These are phyloP conservation scores for Pythium oligandrum DNA, from an alignment of 352 stramenopile species.

Conservation along the genomic window DNA sequence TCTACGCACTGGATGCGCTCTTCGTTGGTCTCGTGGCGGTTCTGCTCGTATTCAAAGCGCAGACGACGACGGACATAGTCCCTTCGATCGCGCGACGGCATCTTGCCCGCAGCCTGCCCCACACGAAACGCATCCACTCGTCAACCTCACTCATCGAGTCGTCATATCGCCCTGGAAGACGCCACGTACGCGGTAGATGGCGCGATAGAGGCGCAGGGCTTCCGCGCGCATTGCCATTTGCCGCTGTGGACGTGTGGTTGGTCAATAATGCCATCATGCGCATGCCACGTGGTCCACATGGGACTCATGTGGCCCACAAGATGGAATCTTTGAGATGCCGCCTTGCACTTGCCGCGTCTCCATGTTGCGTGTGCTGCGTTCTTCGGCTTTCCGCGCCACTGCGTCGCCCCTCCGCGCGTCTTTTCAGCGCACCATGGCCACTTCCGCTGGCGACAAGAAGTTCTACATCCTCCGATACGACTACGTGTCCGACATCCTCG, in stretches of 20 bases:
- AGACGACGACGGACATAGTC: constrained; percentile 65
- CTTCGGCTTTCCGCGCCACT: too few species aligned
- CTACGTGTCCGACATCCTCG: constrained; percentile 70
- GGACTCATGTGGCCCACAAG: too few species aligned
- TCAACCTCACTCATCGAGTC: neutral
- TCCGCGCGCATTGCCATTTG: constrained; percentile 16
- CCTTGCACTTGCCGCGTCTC: too few species aligned
- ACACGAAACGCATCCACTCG: too few species aligned
- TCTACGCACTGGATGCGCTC: constrained; percentile 50
- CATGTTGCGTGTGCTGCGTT: too few species aligned
- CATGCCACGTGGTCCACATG: too few species aligned
- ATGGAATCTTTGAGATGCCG: too few species aligned
- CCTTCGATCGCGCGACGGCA: constrained; percentile 59
- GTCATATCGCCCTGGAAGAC: neutral
- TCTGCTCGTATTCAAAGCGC: constrained; percentile 66
- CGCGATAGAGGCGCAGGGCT: constrained; percentile 60
- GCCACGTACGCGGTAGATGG: constrained; percentile 63
- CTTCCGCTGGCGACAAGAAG: constrained; percentile 40
- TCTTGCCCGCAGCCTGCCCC: constrained; percentile 47
- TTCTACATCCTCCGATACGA: constrained; percentile 70
- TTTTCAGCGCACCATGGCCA: constrained; percentile 26
- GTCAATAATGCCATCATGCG: too few species aligned
- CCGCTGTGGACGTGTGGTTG: too few species aligned
- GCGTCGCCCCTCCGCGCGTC: too few species aligned
- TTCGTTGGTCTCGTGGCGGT: constrained; percentile 40